Evolutionary conservation across 2,329 filamentous ascomycete species (phyloP), one percentile per base, ranked within the genome.

Genomic region (Ophiostoma tasmaniense): DNA sequence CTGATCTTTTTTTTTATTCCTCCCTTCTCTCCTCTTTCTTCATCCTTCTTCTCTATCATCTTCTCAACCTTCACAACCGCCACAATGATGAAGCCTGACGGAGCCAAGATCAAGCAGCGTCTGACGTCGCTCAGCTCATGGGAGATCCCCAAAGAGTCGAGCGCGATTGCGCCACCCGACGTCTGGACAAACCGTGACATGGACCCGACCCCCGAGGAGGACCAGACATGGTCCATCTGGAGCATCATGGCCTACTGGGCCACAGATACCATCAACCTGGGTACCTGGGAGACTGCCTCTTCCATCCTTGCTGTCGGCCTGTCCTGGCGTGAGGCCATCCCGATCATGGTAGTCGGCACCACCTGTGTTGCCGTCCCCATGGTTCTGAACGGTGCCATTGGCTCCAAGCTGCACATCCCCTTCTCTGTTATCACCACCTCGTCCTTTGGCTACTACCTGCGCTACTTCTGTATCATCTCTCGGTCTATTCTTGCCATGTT

Each of bases 331-430:
- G 85, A 88, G 73, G 82, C 83, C 3, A 79, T 85, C 66, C 78
- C 78, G 20, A 75, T 76, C 71, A 87, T 83, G 74, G 73, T 82
- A 61, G 85, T 89, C n/a, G 88, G 89, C 61, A 83, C 84, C 14
- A 79, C 83, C 13, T 88, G 86, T 72, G 85, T 87, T 25, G 84
- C 85, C 17, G 81, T 87, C 13, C 78, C 81, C 13, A 79, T 82
- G 75, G 80, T 82, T 11, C 75, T 82, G n/a, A 82, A 83, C 73
- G 81, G 81, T 22, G 80, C 80, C 17, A 81, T 81, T 68, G 80
- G 81, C 22, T 78, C 80, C 13, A 79, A 79, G 68, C 75, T 83
- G n/a, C 81, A 83, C 70, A 77, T 82, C 17, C 81, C 81, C 11
- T 83, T 83, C 73, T 79, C 80, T 5, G 80, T 83, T 22, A 77